Conservation (phyloP, 441 rosid genomes). For the Euphorbia corollata region DNA sequence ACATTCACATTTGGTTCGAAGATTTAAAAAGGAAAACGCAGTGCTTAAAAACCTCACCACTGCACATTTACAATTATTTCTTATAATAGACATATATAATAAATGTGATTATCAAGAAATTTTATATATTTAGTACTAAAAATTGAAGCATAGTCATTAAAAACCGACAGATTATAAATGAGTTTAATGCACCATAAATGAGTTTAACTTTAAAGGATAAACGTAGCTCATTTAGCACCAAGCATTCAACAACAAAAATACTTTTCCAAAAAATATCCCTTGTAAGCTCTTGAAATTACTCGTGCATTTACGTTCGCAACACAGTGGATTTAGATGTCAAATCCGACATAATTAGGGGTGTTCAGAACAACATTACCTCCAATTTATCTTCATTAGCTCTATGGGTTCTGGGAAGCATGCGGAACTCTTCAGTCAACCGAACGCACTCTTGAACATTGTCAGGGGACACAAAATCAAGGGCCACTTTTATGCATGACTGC, state of each 20-base stretch:
- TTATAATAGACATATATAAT: too few species aligned
- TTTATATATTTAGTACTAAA: too few species aligned
- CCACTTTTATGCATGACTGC: conserved; percentile 82
- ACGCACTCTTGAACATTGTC: conserved; percentile 65
- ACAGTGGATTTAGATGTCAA: background rate
- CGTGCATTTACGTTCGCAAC: too few species aligned
- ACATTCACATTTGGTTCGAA: too few species aligned
- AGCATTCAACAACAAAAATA: too few species aligned
- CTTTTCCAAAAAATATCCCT: too few species aligned
- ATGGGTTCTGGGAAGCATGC: conserved; percentile 60
- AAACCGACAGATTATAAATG: background rate
- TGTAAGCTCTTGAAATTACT: background rate
- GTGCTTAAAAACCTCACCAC: too few species aligned
- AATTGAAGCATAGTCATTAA: too few species aligned
- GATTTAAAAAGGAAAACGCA: background rate
- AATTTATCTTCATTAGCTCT: conserved; percentile 72
- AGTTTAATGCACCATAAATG: background rate
- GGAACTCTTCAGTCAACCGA: conserved; percentile 67
- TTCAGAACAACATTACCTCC: conserved; percentile 39
- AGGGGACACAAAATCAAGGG: conserved; percentile 82
- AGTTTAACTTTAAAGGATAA: too few species aligned
- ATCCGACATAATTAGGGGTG: background rate
- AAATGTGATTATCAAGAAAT: too few species aligned
- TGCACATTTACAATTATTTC: too few species aligned
- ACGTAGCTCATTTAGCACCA: too few species aligned